Evolutionary conservation across 441 rosid genomes (phyloP).

Genomic region (Corymbia calophylla): DNA sequence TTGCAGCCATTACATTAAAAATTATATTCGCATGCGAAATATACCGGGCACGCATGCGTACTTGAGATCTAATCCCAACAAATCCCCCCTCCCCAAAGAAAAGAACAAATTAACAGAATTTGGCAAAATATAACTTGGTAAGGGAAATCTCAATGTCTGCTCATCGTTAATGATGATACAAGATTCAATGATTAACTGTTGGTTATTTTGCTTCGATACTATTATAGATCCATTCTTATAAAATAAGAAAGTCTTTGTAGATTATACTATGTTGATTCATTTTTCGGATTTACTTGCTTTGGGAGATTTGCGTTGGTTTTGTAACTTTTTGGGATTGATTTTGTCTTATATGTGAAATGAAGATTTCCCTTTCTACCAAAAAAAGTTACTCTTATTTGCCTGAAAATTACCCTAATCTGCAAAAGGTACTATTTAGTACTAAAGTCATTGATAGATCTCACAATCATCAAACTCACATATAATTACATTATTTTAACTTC

Average conservation of each 20-base stretch:
- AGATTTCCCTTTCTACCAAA: neutral
- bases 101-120: neutral
- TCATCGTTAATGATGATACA: neutral
- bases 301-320: accelerated
- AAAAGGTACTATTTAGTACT: neutral
- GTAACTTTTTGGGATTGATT: neutral
- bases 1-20: neutral
- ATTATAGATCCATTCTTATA: neutral
- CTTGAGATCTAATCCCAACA: neutral
- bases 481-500: neutral
- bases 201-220: neutral
- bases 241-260: accelerated
- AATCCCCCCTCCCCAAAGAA: neutral
- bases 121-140: accelerated
- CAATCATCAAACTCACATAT: neutral
- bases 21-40: neutral
- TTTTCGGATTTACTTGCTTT: neutral
- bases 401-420: neutral
- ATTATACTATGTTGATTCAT: neutral
- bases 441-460: neutral
- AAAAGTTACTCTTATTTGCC: neutral
- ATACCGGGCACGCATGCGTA: neutral
- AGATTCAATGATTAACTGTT: neutral
- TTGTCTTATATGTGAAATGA: neutral
- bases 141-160: neutral